Percentiles rank a stretch among this genome's conserved stretches.
These are phyloP conservation scores for Neurospora africana DNA, from an alignment of 495 filamentous ascomycete species.

Conservation along the genomic window DNA sequence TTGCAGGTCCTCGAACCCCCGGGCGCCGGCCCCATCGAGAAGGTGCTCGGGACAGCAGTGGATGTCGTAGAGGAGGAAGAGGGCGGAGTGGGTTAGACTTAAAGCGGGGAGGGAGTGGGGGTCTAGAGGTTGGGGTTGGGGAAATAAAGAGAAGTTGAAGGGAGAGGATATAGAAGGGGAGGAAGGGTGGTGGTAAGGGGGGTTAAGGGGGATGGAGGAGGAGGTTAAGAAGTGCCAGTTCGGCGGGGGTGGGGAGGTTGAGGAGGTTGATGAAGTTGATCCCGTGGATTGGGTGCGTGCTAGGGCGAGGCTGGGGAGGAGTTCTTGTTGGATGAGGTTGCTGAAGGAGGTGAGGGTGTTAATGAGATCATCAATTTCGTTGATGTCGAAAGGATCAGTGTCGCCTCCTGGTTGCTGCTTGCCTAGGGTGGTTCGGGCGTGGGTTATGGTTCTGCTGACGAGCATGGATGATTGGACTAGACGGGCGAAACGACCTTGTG, in stretches of 20 bases:
- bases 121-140: not conserved
- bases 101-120: slow-evolving; percentile 6
- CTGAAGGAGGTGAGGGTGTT: slow-evolving; percentile 8
- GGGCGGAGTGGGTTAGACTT: slow-evolving; percentile 9
- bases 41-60: slow-evolving; percentile 20
- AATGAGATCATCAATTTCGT: slow-evolving; percentile 2
- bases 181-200: not conserved
- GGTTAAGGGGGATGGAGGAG: not conserved
- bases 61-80: slow-evolving; percentile 13
- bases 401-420: not conserved
- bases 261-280: not conserved
- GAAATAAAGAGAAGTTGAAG: not conserved
- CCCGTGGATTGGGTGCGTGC: not conserved
- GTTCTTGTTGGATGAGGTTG: slow-evolving; percentile 5
- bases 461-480: slow-evolving; percentile 27
- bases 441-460: slow-evolving; percentile 15
- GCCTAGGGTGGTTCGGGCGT: slow-evolving; percentile 9
- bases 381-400: slow-evolving; percentile 5
- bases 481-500: slow-evolving; percentile 28
- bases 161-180: not conserved
- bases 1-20: not conserved
- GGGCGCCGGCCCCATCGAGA: slow-evolving; percentile 6
- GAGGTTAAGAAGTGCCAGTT: not conserved
- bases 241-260: not conserved
- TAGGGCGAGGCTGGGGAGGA: not conserved